Evolutionary conservation across 495 filamentous ascomycete genomes (phyloP).

Genomic region (Usnea hakonensis): DNA sequence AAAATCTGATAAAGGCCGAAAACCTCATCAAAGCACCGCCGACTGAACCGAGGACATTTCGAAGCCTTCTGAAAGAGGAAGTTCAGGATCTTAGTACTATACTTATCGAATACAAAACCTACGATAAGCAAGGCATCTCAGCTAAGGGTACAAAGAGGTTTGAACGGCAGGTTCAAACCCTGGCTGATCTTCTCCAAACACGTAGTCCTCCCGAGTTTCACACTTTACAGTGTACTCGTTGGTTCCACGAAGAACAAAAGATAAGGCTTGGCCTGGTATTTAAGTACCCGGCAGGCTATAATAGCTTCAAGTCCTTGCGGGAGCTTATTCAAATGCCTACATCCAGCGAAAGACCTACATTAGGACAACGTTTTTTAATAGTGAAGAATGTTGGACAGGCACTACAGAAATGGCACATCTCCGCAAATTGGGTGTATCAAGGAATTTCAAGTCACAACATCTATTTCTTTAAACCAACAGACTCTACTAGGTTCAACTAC

Average conservation of each 20-base stretch:
- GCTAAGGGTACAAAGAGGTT: no score
- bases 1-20: background rate
- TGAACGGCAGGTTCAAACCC: background rate
- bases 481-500: background rate
- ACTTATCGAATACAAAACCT: conserved; percentile 1
- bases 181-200: conserved; percentile 5
- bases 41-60: background rate
- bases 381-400: conserved; percentile 1
- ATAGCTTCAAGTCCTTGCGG: background rate
- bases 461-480: background rate
- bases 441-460: conserved; percentile 1
- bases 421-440: conserved; percentile 10
- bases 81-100: background rate
- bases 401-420: conserved; percentile 5
- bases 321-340: background rate
- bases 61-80: background rate
- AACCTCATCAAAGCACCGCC: background rate
- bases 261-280: background rate
- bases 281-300: background rate
- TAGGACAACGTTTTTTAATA: conserved; percentile 7
- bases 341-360: background rate
- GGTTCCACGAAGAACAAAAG: conserved; percentile 1
- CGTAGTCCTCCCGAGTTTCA: background rate
- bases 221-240: conserved; percentile 4
- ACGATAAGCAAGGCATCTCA: background rate